Conservation (phyloP, 1,284 basidiomycete species). For the Meripilus lineatus region DNA sequence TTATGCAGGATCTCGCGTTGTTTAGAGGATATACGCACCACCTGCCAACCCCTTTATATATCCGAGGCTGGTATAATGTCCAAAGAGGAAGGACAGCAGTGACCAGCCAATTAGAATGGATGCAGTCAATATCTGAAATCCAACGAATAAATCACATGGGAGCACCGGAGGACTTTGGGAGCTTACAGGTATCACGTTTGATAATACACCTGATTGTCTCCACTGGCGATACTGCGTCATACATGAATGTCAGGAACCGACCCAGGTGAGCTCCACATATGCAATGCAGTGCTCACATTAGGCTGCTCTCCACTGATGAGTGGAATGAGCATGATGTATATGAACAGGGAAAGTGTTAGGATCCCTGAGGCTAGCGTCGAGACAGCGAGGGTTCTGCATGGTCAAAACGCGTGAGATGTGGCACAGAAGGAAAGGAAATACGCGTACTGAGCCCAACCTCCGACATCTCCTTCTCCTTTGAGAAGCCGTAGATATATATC, state of each 20-base stretch:
- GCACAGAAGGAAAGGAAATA: not conserved
- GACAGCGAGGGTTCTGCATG: slow-evolving; percentile 49
- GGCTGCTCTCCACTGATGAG: slow-evolving; percentile 60
- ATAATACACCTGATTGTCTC: slow-evolving; percentile 46
- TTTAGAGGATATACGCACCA: slow-evolving; percentile 38
- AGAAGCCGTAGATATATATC: slow-evolving; percentile 43
- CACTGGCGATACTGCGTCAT: slow-evolving; percentile 25
- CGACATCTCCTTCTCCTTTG: slow-evolving; percentile 23
- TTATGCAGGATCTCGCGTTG: too few relatives aligned
- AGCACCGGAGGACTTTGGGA: slow-evolving; percentile 9
- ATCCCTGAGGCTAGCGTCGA: slow-evolving; percentile 47
- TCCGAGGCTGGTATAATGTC: slow-evolving; percentile 60
- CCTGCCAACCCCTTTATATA: slow-evolving; percentile 57
- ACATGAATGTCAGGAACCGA: not conserved
- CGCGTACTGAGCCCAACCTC: slow-evolving; percentile 49
- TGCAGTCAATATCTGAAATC: slow-evolving; percentile 43
- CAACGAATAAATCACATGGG: not conserved
- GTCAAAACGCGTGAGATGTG: too few relatives aligned
- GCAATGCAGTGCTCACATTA: slow-evolving; percentile 59
- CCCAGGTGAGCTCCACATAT: too few relatives aligned
- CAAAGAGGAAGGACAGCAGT: slow-evolving; percentile 53
- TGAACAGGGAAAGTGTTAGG: slow-evolving; percentile 60
- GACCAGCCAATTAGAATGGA: slow-evolving; percentile 70
- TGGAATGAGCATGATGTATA: slow-evolving; percentile 64
- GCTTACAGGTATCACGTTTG: slow-evolving; percentile 48